Base-by-base conservation (phyloP, 305 asterid species). In the Solanum aculeatissimum region DNA sequence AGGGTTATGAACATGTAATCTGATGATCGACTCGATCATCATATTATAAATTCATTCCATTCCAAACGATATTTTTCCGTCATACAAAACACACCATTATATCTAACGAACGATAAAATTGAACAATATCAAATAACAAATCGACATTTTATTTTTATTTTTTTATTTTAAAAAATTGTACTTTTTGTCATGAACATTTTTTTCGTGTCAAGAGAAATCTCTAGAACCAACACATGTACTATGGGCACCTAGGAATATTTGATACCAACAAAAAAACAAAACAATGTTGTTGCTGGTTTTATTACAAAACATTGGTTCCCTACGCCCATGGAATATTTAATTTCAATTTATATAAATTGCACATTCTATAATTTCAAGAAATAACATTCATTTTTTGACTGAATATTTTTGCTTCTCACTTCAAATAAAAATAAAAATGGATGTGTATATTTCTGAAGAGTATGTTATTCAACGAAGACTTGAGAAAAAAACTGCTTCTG, bases 371-470 rank as follows among this genome's bases (percentile, higher is more conserved):
- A 75, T 19, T 16, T 27, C 82, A 69, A 69, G 10, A 69, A 19
- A 69, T 40, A 69, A 7, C 74, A 40, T 69, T 69, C 43, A 19
- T 40, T 3, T 11, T 14, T 66, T 68, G 49, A 63, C n/a, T 62
- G 27, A 42, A 9, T 14, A 47, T 83, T 62, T 23, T 35, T 29
- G 47, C n/a, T 47, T 60, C 40, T 14, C 45, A 32, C 25, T 7
- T 38, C 15, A 40, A 32, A n/a, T n/a, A n/a, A 35, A 68, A 68
- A 9, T 2, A 29, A 65, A 0, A 10, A 69, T 89, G 91, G 90
- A 89, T 78, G 90, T 89, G 12, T 89, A 87, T 72, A 85, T 85
- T 81, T 12, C 87, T 16, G 87, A 85, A 29, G 85, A 85, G 55
- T 86, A 86, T 16, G 79, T 86, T 47, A 27, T 42, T 58, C 53